Conservation (phyloP, 257 asterid genomes). For the Rubia yunnanensis region DNA sequence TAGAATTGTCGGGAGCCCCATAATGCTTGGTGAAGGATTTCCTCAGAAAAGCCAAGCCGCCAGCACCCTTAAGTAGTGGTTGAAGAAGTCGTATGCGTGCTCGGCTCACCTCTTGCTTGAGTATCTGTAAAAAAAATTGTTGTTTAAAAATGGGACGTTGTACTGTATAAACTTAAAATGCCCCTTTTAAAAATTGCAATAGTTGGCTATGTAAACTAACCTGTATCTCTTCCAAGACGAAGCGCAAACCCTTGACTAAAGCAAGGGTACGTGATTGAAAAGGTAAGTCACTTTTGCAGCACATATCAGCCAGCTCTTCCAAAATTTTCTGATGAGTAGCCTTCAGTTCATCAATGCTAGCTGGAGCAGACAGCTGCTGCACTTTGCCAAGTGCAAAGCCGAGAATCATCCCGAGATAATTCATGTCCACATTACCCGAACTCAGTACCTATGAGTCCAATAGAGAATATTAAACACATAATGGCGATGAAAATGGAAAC, state of each 20-base stretch:
- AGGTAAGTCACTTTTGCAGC: conserved; percentile 27
- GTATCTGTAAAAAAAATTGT: conserved; percentile 37
- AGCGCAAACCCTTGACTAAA: conserved; percentile 73
- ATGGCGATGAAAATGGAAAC: neutral
- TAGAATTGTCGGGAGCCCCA: conserved; percentile 65
- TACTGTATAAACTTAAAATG: neutral
- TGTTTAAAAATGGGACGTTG: neutral
- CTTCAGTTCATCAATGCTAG: conserved; percentile 54
- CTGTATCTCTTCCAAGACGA: conserved; percentile 82
- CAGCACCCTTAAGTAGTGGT: conserved; percentile 77
- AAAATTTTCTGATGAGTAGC: conserved; percentile 43
- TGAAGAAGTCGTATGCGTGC: conserved; percentile 71
- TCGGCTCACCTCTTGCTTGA: conserved; percentile 81
- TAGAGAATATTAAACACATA: neutral
- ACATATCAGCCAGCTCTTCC: conserved; percentile 48
- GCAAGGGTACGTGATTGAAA: conserved; percentile 38
- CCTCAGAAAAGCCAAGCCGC: conserved; percentile 61
- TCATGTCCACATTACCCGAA: conserved; percentile 55
- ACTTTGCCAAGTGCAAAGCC: conserved; percentile 57
- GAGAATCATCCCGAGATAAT: conserved; percentile 61
- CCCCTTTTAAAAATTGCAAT: neutral
- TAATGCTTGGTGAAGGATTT: conserved; percentile 57
- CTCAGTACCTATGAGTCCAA: conserved; percentile 41
- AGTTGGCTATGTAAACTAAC: conserved; percentile 23
- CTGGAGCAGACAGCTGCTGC: conserved; percentile 83